Percentiles rank a stretch among this genome's conserved stretches.
These are phyloP conservation scores for Colletotrichum abscissum DNA, from an alignment of 2,329 filamentous ascomycete species.

Conservation along the genomic window DNA sequence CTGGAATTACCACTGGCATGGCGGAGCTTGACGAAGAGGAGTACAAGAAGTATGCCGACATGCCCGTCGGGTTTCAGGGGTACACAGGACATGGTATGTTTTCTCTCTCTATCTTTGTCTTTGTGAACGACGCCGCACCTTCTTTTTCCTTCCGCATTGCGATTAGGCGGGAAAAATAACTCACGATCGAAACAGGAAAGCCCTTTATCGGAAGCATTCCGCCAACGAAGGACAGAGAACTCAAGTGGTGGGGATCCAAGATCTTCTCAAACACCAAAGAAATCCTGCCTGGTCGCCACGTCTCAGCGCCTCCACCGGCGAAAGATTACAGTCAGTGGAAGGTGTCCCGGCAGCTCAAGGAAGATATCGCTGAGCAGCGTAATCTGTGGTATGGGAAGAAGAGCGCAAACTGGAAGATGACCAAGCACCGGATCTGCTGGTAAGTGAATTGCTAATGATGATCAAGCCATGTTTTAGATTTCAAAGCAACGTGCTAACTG, in stretches of 20 bases:
- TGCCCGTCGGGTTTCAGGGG: conserved; percentile 61
- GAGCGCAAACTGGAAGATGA: conserved; percentile 66
- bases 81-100: conserved; percentile 48
- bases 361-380: conserved; percentile 68
- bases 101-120: conserved; percentile 38
- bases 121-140: conserved; percentile 41
- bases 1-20: conserved; percentile 69
- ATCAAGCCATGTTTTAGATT: background rate
- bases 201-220: conserved; percentile 69
- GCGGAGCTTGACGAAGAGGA: conserved; percentile 61
- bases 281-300: conserved; percentile 60
- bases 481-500: background rate
- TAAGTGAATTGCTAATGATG: conserved; percentile 48
- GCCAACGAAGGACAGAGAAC: conserved; percentile 59
- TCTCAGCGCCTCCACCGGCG: conserved; percentile 67
- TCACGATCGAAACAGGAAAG: conserved; percentile 49
- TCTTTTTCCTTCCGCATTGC: background rate
- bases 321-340: conserved; percentile 73
- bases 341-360: conserved; percentile 63
- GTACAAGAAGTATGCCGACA: conserved; percentile 54
- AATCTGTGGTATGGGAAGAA: conserved; percentile 69
- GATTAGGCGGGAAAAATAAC: conserved; percentile 42
- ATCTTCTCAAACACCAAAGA: conserved; percentile 69
- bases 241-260: conserved; percentile 72
- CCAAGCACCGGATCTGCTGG: conserved; percentile 75